Evolutionary conservation across 495 filamentous ascomycete genomes (phyloP).

Genomic region (Entonaema liquescens): DNA sequence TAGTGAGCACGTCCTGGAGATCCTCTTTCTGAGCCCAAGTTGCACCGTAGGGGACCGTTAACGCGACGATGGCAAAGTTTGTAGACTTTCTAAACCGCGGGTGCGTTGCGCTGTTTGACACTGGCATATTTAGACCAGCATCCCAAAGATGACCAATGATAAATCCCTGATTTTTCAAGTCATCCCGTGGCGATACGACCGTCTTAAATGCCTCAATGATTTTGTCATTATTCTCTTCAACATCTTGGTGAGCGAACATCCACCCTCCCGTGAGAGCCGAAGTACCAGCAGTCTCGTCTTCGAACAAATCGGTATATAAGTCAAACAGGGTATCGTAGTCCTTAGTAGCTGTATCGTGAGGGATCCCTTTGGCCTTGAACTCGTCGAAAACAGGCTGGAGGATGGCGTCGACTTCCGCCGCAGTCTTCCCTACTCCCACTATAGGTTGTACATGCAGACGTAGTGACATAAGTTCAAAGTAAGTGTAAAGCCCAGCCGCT

Average conservation of each 20-base stretch:
- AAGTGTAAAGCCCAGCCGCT: slow-evolving; percentile 57
- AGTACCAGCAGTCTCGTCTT: slow-evolving; percentile 53
- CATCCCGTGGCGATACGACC: slow-evolving; percentile 32
- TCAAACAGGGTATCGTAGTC: slow-evolving; percentile 55
- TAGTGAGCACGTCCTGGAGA: slow-evolving; percentile 50
- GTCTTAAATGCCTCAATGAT: slow-evolving; percentile 55
- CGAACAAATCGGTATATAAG: slow-evolving; percentile 59
- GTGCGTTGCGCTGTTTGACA: slow-evolving; percentile 49
- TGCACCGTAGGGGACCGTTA: slow-evolving; percentile 46
- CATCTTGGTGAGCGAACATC: slow-evolving; percentile 53
- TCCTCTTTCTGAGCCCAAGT: slow-evolving; percentile 50
- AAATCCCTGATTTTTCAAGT: slow-evolving; percentile 45
- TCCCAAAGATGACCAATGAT: slow-evolving; percentile 62
- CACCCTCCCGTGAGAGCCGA: slow-evolving; percentile 59
- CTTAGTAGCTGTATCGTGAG: slow-evolving; percentile 46
- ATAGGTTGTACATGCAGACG: slow-evolving; percentile 54
- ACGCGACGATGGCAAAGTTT: slow-evolving; percentile 58
- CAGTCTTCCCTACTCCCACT: slow-evolving; percentile 55
- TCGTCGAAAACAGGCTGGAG: slow-evolving; percentile 57
- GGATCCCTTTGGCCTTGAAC: slow-evolving; percentile 49
- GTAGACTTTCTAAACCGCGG: slow-evolving; percentile 56
- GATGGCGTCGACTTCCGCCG: slow-evolving; percentile 49
- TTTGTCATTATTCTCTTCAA: slow-evolving; percentile 50
- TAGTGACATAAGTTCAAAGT: slow-evolving; percentile 53
- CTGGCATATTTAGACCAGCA: slow-evolving; percentile 52